Percentiles rank a stretch among this genome's conserved stretches.
Conservation (phyloP, 495 filamentous ascomycete species). For the Penicillium ochrochloron region DNA sequence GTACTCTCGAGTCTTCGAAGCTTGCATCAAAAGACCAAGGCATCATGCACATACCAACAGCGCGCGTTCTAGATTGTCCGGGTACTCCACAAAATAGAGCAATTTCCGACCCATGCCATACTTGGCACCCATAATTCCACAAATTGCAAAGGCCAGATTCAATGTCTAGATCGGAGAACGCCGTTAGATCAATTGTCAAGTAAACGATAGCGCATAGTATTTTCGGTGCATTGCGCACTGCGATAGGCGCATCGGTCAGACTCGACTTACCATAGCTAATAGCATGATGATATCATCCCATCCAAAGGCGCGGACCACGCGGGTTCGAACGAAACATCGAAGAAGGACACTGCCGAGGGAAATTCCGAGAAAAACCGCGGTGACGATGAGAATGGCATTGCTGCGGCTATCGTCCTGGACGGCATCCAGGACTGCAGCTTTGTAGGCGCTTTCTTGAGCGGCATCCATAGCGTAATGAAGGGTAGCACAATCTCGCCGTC, state of each 20-base stretch:
- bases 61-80: conserved; percentile 28
- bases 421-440: conserved; percentile 18
- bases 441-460: conserved; percentile 14
- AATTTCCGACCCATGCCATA: conserved; percentile 38
- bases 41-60: conserved; percentile 31
- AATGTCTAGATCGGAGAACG: conserved; percentile 18
- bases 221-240: not conserved
- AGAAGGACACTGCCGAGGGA: conserved; percentile 32
- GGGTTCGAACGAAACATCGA: conserved; percentile 39
- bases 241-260: not conserved
- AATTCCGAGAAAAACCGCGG: conserved; percentile 38
- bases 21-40: not conserved
- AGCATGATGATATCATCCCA: conserved; percentile 42
- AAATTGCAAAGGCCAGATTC: conserved; percentile 35
- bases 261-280: conserved; percentile 33
- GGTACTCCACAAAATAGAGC: conserved; percentile 27
- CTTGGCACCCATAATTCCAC: conserved; percentile 34
- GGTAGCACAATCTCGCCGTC: conserved; percentile 5
- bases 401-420: conserved; percentile 29
- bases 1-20: not conserved
- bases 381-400: conserved; percentile 35
- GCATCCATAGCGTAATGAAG: conserved; percentile 21
- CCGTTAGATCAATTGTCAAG: not conserved
- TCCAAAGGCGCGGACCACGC: conserved; percentile 35
- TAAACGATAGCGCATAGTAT: not conserved